A percentile compares a stretch with the other conserved stretches of the same genome.
phyloP scores from a whole-genome alignment of 352 stramenopile species.

The Phytopythium litorale region DNA sequence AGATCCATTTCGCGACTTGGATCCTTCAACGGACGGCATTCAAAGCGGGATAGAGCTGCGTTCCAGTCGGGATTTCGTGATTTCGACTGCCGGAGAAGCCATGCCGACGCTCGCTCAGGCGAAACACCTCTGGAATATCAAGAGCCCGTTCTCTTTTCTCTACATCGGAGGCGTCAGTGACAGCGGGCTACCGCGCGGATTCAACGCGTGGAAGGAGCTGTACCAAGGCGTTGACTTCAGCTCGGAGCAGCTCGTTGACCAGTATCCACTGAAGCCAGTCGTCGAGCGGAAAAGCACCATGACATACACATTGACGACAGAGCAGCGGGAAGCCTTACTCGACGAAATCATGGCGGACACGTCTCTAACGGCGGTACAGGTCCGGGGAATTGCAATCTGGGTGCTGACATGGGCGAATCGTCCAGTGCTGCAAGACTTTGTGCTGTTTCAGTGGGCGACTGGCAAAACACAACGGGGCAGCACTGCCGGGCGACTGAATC shows the following conservation, averaged over 20 bases:
- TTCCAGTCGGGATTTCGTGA: slow-evolving; percentile 21
- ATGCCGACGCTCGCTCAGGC: slow-evolving; percentile 37
- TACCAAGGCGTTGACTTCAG: slow-evolving; percentile 52
- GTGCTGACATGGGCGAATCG: slow-evolving; percentile 46
- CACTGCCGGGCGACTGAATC: slow-evolving; percentile 14
- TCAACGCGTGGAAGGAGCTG: slow-evolving; percentile 54
- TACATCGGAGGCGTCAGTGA: slow-evolving; percentile 10
- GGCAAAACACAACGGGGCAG: slow-evolving; percentile 39
- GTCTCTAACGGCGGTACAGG: slow-evolving; percentile 28
- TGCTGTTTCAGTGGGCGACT: slow-evolving; percentile 46
- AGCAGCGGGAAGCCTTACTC: slow-evolving; percentile 24
- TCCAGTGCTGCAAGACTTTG: slow-evolving; percentile 34
- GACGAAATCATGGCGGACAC: slow-evolving; percentile 25
- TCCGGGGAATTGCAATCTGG: slow-evolving; percentile 42
- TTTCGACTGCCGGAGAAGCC: background rate
- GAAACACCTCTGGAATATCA: slow-evolving; percentile 32
- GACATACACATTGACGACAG: slow-evolving; percentile 14
- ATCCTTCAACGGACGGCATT: slow-evolving; percentile 19
- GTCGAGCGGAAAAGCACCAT: slow-evolving; percentile 12
- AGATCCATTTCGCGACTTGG: slow-evolving; percentile 36
- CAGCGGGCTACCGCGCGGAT: slow-evolving; percentile 39
- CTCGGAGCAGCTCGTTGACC: slow-evolving; percentile 33
- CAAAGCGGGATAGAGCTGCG: slow-evolving; percentile 58
- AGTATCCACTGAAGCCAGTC: slow-evolving; percentile 31
- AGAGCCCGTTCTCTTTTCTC: slow-evolving; percentile 44